Evolutionary conservation across 2,329 filamentous ascomycete genomes (phyloP).

Genomic region (Curvularia sp.): DNA sequence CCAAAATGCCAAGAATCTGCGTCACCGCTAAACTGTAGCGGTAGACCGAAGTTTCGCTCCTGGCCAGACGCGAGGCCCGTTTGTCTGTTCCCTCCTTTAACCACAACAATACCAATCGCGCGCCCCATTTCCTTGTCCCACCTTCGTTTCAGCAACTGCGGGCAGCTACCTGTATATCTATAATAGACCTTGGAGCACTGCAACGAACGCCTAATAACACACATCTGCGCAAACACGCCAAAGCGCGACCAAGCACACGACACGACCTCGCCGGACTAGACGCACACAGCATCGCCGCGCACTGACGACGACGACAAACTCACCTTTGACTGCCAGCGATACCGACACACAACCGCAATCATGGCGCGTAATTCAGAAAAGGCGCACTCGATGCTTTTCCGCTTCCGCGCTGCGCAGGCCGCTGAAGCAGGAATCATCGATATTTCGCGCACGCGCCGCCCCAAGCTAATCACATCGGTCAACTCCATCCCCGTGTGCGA

Average conservation of each 20-base stretch:
- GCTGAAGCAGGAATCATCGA: conserved; percentile 96
- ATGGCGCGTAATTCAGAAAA: conserved; percentile 96
- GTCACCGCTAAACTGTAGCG: conserved; percentile 28
- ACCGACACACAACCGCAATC: conserved; percentile 29
- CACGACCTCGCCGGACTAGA: neutral
- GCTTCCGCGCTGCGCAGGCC: conserved; percentile 97
- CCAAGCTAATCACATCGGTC: conserved; percentile 88
- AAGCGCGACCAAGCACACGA: conserved; percentile 20
- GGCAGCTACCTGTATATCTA: conserved; percentile 35
- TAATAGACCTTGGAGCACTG: conserved; percentile 17
- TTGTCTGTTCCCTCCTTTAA: conserved; percentile 18
- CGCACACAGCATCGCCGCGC: conserved; percentile 7
- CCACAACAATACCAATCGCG: conserved; percentile 23
- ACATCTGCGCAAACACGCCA: conserved; percentile 8
- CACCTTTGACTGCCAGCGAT: neutral
- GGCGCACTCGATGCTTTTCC: conserved; percentile 99
- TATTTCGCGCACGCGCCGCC: conserved; percentile 84
- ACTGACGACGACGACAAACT: neutral
- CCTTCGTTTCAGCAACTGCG: conserved; percentile 36
- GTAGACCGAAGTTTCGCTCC: conserved; percentile 45
- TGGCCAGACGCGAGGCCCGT: conserved; percentile 34
- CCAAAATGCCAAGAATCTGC: conserved; percentile 34
- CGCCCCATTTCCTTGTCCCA: conserved; percentile 16
- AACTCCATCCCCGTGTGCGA: conserved; percentile 86
- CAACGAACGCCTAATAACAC: conserved; percentile 16